Evolutionary conservation across 441 rosid genomes (phyloP).

Genomic region (Kokia cookei): DNA sequence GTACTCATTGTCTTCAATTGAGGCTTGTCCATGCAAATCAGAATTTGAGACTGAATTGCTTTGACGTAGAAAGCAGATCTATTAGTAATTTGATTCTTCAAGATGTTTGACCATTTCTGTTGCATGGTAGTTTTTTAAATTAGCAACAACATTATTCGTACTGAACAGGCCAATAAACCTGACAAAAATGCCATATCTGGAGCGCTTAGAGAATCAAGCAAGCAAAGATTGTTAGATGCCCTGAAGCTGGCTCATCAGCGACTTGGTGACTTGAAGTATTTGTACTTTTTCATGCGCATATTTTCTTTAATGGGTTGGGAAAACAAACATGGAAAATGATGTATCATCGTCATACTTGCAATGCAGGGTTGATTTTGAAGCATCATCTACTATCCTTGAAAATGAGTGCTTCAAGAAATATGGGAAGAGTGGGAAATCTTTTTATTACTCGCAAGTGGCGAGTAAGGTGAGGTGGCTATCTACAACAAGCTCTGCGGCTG

Average conservation of each 20-base stretch:
- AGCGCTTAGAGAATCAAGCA: conserved; percentile 64
- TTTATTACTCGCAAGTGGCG: conserved; percentile 87
- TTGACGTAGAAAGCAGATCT: neutral
- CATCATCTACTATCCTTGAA: conserved; percentile 60
- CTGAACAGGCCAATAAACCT: conserved; percentile 45
- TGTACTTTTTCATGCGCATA: conserved; percentile 1
- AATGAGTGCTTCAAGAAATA: conserved; percentile 74
- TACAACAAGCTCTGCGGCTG: conserved; percentile 36
- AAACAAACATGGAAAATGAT: neutral
- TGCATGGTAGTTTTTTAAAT: neutral
- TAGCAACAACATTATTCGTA: neutral
- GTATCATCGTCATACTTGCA: neutral
- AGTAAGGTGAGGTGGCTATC: conserved; percentile 82
- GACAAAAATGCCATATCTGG: conserved; percentile 69
- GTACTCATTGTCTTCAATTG: neutral
- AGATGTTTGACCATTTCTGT: neutral
- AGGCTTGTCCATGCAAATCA: neutral
- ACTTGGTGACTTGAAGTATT: conserved; percentile 40
- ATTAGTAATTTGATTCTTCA: neutral
- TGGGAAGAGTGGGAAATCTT: conserved; percentile 79
- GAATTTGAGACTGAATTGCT: neutral
- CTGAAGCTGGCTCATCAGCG: conserved; percentile 52
- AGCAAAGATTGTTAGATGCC: conserved; percentile 55
- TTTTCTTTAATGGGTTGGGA: neutral
- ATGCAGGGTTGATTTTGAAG: conserved; percentile 44